Evolutionary conservation across 2,329 filamentous ascomycete species (phyloP).

Genomic region (Sodiomyces alkalinus): DNA sequence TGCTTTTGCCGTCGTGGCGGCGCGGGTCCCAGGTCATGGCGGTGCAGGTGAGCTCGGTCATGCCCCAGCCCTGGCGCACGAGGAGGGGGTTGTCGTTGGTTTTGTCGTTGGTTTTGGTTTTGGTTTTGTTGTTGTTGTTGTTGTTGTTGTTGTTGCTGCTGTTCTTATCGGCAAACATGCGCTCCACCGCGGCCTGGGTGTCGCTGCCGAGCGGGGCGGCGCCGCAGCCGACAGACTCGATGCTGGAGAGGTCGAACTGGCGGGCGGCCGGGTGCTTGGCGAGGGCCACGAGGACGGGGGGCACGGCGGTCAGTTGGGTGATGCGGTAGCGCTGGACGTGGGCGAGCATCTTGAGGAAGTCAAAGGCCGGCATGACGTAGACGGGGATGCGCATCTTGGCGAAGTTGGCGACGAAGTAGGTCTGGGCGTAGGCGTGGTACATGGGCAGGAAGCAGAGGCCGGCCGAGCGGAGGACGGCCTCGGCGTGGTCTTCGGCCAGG

Average conservation of each 20-base stretch:
- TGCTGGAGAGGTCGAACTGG: conserved; percentile 52
- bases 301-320: conserved; percentile 51
- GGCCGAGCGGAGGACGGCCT: conserved; percentile 20
- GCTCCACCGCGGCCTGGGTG: conserved; percentile 41
- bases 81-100: conserved; percentile 12
- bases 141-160: too few species aligned
- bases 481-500: conserved; percentile 31
- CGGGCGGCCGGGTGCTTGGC: conserved; percentile 53
- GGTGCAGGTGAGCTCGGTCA: conserved; percentile 72
- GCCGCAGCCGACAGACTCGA: conserved; percentile 45
- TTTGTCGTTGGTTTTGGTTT: too few species aligned
- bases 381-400: conserved; percentile 44
- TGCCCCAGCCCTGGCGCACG: conserved; percentile 63
- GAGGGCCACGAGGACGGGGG: conserved; percentile 59
- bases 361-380: conserved; percentile 67
- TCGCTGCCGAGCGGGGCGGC: conserved; percentile 54
- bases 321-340: conserved; percentile 54
- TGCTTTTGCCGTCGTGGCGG: conserved; percentile 17
- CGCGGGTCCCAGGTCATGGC: conserved; percentile 47
- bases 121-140: too few species aligned
- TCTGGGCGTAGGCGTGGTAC: conserved; percentile 62
- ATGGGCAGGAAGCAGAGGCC: conserved; percentile 59
- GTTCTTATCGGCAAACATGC: conserved; percentile 24
- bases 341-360: conserved; percentile 57
- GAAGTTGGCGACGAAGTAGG: conserved; percentile 47